Conservation (phyloP, 2,329 filamentous ascomycete species). For the Exophiala bonariae region DNA sequence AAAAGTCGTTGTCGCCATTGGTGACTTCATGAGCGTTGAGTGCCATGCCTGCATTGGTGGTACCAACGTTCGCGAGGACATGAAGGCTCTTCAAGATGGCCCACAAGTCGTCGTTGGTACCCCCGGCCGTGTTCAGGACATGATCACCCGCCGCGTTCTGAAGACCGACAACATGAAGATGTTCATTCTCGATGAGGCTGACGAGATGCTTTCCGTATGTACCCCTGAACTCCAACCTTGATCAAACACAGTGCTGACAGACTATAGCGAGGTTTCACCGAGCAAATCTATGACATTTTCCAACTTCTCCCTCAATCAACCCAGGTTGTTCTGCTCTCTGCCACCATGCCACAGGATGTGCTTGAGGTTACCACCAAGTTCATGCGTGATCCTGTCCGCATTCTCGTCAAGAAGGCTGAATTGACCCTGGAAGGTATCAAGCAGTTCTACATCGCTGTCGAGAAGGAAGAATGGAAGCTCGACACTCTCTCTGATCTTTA, state of each 20-base stretch:
- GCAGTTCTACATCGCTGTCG: conserved; percentile 99
- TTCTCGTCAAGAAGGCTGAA: conserved; percentile 99
- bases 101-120: conserved; percentile 98
- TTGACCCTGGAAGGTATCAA: conserved; percentile 99
- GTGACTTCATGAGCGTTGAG: conserved; percentile 99
- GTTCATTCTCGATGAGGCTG: conserved; percentile 98
- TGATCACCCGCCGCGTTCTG: conserved; percentile 97
- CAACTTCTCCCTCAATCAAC: conserved; percentile 96
- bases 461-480: conserved; percentile 99
- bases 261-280: conserved; percentile 87
- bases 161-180: conserved; percentile 99
- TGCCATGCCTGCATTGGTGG: conserved; percentile 99
- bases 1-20: conserved; percentile 97
- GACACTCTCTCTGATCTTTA: conserved; percentile 98
- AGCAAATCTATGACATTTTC: conserved; percentile 99
- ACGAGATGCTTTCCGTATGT: conserved; percentile 94
- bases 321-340: conserved; percentile 96
- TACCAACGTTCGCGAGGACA: conserved; percentile 96
- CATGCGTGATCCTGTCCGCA: conserved; percentile 98
- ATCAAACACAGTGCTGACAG: conserved; percentile 23
- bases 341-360: conserved; percentile 98
- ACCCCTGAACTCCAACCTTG: conserved; percentile 29
- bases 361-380: conserved; percentile 99
- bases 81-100: conserved; percentile 94
- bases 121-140: conserved; percentile 97